A percentile compares a stretch with the other conserved stretches of the same genome.
Conservation (phyloP, 139 green algal genomes). For the Closterium sp. region DNA sequence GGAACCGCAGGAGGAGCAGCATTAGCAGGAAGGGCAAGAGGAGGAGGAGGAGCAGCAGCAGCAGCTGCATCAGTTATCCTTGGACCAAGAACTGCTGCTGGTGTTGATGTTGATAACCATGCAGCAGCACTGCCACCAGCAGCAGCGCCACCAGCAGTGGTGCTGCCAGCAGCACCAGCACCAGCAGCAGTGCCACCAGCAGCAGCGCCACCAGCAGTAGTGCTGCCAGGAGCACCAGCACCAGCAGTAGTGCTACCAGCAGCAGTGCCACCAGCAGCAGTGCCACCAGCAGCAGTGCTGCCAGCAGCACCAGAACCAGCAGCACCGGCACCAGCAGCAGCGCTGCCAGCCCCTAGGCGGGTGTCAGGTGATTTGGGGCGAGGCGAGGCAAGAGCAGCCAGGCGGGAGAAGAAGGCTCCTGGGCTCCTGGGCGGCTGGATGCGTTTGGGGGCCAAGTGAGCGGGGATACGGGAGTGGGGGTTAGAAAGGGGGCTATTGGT, state of each 20-base stretch:
- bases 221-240: neutral
- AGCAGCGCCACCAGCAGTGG: neutral
- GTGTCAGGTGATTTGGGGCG: neutral
- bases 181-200: neutral
- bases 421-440: neutral
- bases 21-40: no score
- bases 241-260: neutral
- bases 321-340: neutral
- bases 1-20: no score
- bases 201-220: neutral
- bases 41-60: neutral
- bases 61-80: neutral
- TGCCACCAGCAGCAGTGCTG: neutral
- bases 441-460: neutral
- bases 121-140: neutral
- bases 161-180: neutral
- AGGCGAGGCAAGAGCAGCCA: neutral
- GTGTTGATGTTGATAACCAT: neutral
- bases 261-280: neutral
- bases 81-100: neutral
- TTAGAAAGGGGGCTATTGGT: neutral
- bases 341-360: neutral
- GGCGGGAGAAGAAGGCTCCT: neutral
- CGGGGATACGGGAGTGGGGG: neutral
- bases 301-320: neutral